A percentile compares a stretch with the other conserved stretches of the same genome.
These are phyloP conservation scores for Astrephomene gubernaculifera DNA, from an alignment of 139 green algal species.

Conservation along the genomic window DNA sequence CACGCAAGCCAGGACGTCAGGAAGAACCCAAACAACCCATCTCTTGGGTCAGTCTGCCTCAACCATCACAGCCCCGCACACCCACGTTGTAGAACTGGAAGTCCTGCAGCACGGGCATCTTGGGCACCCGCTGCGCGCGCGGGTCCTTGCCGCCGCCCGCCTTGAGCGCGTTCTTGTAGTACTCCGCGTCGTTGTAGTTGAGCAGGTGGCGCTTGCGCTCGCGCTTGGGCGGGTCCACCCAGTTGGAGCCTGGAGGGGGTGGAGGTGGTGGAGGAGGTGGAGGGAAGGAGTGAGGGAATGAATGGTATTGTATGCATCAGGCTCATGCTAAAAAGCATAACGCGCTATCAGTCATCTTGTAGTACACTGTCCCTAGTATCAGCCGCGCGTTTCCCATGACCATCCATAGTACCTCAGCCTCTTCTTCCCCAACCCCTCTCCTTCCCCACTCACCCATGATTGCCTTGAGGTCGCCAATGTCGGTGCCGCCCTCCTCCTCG, in stretches of 20 bases:
- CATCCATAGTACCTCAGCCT: too few species aligned
- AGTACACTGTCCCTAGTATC: too few species aligned
- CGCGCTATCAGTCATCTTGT: too few species aligned
- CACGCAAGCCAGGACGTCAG: constrained; percentile 35
- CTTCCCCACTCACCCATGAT: constrained; percentile 49
- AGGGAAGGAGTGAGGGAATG: background rate
- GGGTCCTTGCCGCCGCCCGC: constrained; percentile 39
- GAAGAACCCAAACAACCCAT: too few species aligned
- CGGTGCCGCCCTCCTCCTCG: constrained; percentile 68
- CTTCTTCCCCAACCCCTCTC: too few species aligned
- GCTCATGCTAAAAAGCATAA: too few species aligned
- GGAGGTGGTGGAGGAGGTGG: background rate
- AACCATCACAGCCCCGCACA: background rate
- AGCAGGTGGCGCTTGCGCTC: constrained; percentile 90
- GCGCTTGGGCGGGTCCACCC: constrained; percentile 96
- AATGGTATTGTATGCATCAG: too few species aligned
- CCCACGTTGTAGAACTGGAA: constrained; percentile 98
- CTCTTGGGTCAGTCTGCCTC: too few species aligned
- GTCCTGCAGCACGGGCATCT: constrained; percentile 95
- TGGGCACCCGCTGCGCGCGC: constrained; percentile 73
- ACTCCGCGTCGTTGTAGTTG: constrained; percentile 83
- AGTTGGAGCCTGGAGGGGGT: constrained; percentile 74
- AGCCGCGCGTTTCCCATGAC: too few species aligned
- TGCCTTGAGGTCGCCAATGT: constrained; percentile 67
- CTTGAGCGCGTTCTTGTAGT: constrained; percentile 66